A percentile compares a stretch with the other conserved stretches of the same genome.
Evolutionary conservation across 345 rosid species (phyloP).

Genomic region (Mallotus nudiflorus): DNA sequence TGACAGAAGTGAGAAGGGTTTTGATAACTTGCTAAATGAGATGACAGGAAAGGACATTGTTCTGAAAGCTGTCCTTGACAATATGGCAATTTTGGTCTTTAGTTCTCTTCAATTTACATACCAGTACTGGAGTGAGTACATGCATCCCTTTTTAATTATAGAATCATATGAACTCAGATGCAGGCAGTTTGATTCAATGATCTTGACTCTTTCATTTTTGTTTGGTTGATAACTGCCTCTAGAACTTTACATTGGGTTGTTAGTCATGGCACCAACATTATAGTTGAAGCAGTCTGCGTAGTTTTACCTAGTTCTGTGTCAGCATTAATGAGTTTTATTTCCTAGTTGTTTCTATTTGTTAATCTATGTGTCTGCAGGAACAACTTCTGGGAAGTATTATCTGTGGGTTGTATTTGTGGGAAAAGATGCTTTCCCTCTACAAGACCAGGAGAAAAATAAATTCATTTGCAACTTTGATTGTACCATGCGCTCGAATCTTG

Average conservation of each 20-base stretch:
- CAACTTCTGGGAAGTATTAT: not conserved
- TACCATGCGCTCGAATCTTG: not conserved
- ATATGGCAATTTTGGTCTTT: not conserved
- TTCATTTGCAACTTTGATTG: not conserved
- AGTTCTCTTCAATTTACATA: slow-evolving; percentile 9
- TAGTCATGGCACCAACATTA: too few relatives aligned
- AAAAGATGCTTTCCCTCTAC: not conserved
- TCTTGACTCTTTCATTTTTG: not conserved
- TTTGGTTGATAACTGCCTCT: too few relatives aligned
- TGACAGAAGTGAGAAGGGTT: not conserved
- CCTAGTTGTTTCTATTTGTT: not conserved
- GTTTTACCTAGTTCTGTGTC: not conserved
- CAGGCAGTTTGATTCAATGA: not conserved
- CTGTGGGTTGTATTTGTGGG: slow-evolving; percentile 3
- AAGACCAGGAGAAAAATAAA: not conserved
- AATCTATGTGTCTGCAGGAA: not conserved
- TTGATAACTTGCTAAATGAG: not conserved
- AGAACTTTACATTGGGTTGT: too few relatives aligned
- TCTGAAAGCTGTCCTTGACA: not conserved
- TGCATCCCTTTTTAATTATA: not conserved
- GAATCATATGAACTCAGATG: not conserved
- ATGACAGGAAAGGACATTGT: not conserved
- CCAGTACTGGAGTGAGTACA: slow-evolving; percentile 7
- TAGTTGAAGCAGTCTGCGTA: too few relatives aligned
- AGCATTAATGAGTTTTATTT: not conserved